Evolutionary conservation across 2,329 filamentous ascomycete genomes (phyloP), one percentile per base, ranked within the genome.

Genomic region (Stagonosporopsis tanaceti): DNA sequence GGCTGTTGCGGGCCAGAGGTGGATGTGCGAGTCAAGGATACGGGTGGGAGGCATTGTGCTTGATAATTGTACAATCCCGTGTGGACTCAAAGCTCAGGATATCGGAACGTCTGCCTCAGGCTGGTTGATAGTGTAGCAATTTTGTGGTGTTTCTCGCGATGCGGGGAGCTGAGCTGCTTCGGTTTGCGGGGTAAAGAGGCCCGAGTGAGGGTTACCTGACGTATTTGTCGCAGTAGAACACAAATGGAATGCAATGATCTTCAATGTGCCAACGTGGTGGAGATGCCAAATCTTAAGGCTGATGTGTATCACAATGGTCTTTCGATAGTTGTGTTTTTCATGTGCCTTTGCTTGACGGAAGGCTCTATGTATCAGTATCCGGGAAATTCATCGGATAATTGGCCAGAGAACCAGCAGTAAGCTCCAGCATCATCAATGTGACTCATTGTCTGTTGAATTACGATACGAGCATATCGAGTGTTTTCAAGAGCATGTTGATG

Each of bases 21-120:
- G 93, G 77, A 97, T 89, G 81, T 97, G 94, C 37, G 76, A 97
- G 87, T 59, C 50, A 8, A 59, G 50, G 71, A 96, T 88, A 27
- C 61, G 62, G 38, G 57, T 61, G 3, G 64, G 60, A 14, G 70
- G 27, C 54, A 57, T 57, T 27, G 14, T 17, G 20, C 3, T 20
- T n/a, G 15, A 15, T n/a, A 17, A 20, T 2, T 1, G 8, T 14
- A 9, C 25, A 24, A 7, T 5, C 14, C 22, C 37, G 22, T 17
- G 37, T 39, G 20, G 17, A 22, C 4, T 22, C 2, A 4, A 20
- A 12, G 7, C 20, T 39, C 17, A 39, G 11, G 14, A 5, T 6
- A 4, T 22, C 1, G 2, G 14, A 37, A 37, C 11, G 20, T 25
- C 20, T 30, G 25, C 28, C 45, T 37, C 32, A 6, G 20, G 9